Base-by-base conservation (phyloP, 352 stramenopile species). In the Phytophthora macrochlamydospora region DNA sequence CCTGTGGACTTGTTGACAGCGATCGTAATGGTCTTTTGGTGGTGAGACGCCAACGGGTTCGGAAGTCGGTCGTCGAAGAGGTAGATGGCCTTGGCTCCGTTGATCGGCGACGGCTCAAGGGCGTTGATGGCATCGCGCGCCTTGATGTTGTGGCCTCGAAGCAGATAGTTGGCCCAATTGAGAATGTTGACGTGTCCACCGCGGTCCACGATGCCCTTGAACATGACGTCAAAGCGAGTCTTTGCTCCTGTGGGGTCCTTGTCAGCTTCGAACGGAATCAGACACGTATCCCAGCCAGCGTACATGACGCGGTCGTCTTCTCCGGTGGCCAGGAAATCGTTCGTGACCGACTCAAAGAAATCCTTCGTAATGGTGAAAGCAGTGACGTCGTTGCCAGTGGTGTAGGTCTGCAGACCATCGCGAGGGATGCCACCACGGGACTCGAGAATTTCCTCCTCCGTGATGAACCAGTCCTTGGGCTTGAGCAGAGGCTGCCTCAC, bases 61-160 rank as follows among this genome's bases (percentile, higher is more conserved):
- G 67, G 61, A 18, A 88, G 46, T 1, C 79, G 75, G 59, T 83
- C 74, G 59, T 88, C 79, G 46, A 86, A 89, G 37, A 89, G 33
- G 48, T 77, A 73, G 4, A 52, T 50, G 18, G 64, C 42, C 12
- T 40, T 45, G 11, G 59, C 62, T 8, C 57, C 53, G 14, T 67
- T 65, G 4, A 58, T 40, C 1, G 53, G 51, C 8, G 56, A 53
- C 2, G 30, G 29, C 1, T 51, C 38, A 13, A 79, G 38, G 9
- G 42, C 33, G 65, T 86, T 89, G 54, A 85, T 69, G 11, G 56
- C 63, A 31, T 79, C 51, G 31, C 72, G 76, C 44, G 80, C 59
- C 9, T 64, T 54, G 32, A 76, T 48, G 55, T 85, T 89, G 49
- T 80, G 66, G 4, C 54, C 24, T 1, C 42, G 53, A 12, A 81